Evolutionary conservation across 2,329 filamentous ascomycete species (phyloP).

Genomic region (Gyromitra esculenta): DNA sequence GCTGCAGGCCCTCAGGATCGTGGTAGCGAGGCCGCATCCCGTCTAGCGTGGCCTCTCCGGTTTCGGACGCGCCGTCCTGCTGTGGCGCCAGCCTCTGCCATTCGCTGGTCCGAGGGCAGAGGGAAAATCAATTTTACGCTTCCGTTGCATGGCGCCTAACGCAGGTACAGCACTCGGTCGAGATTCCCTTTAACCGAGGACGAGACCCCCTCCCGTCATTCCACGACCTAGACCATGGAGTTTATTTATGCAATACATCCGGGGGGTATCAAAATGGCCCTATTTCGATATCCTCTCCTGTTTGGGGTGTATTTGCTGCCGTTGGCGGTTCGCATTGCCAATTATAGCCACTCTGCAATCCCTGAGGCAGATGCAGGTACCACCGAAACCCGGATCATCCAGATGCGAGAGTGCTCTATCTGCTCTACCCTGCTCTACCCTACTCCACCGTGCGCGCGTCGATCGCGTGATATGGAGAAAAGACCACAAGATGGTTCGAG

Average conservation of each 20-base stretch:
- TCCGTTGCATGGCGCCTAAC: conserved; percentile 14
- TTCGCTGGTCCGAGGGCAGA: conserved; percentile 6
- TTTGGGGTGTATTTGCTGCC: background rate
- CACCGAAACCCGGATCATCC: background rate
- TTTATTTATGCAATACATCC: conserved; percentile 1
- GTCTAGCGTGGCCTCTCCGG: conserved; percentile 10
- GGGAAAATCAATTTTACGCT: background rate
- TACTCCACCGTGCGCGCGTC: too few relatives aligned
- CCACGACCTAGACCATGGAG: background rate
- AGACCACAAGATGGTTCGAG: conserved; percentile 6
- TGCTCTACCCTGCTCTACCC: too few relatives aligned
- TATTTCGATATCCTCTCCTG: background rate
- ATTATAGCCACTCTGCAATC: background rate
- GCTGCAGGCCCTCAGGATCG: background rate
- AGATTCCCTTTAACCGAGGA: background rate
- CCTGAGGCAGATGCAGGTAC: background rate
- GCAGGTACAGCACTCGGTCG: conserved; percentile 23
- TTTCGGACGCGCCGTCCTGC: conserved; percentile 19
- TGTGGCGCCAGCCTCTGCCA: conserved; percentile 15
- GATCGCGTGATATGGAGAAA: background rate
- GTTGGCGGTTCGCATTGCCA: background rate
- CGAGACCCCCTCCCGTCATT: background rate
- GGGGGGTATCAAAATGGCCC: background rate
- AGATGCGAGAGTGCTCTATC: background rate
- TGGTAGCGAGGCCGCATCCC: conserved; percentile 33